Evolutionary conservation across 768 basidiomycete species (phyloP).

Genomic region (Kondoa subrosea): DNA sequence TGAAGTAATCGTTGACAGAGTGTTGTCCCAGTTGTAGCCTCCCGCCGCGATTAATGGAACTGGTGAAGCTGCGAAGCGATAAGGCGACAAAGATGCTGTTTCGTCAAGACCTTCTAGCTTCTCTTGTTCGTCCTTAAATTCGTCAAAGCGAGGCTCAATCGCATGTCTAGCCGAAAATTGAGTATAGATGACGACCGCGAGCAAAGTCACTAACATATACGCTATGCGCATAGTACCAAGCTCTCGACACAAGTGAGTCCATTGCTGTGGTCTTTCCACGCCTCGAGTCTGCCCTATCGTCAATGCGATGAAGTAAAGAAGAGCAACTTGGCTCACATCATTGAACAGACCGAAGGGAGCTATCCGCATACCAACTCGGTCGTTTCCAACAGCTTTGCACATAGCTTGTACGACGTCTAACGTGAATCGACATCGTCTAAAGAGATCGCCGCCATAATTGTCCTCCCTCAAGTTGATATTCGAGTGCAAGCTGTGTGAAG

Average conservation of each 20-base stretch:
- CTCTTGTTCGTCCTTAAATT: conserved; percentile 25
- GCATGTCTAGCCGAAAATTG: conserved; percentile 18
- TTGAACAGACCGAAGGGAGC: conserved; percentile 33
- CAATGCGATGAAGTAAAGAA: background rate
- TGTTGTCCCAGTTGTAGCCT: conserved; percentile 24
- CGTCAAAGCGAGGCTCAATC: conserved; percentile 30
- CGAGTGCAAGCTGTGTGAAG: background rate
- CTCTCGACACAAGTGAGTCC: conserved; percentile 26
- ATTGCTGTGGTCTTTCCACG: conserved; percentile 24
- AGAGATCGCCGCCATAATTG: conserved; percentile 47
- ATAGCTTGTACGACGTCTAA: conserved; percentile 44
- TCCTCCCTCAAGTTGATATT: conserved; percentile 23
- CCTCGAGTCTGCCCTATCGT: conserved; percentile 19
- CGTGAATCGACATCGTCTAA: conserved; percentile 43
- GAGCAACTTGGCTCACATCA: conserved; percentile 14
- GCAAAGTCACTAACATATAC: conserved; percentile 25
- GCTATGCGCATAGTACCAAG: conserved; percentile 23
- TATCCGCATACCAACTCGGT: conserved; percentile 42
- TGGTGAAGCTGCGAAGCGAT: conserved; percentile 18
- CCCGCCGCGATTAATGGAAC: conserved; percentile 27
- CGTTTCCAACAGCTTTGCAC: conserved; percentile 40
- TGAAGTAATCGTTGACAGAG: conserved; percentile 18
- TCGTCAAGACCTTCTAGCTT: conserved; percentile 23
- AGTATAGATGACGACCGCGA: background rate
- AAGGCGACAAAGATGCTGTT: conserved; percentile 19